Evolutionary conservation across 768 basidiomycete genomes (phyloP).

Genomic region (Mycena crocata): DNA sequence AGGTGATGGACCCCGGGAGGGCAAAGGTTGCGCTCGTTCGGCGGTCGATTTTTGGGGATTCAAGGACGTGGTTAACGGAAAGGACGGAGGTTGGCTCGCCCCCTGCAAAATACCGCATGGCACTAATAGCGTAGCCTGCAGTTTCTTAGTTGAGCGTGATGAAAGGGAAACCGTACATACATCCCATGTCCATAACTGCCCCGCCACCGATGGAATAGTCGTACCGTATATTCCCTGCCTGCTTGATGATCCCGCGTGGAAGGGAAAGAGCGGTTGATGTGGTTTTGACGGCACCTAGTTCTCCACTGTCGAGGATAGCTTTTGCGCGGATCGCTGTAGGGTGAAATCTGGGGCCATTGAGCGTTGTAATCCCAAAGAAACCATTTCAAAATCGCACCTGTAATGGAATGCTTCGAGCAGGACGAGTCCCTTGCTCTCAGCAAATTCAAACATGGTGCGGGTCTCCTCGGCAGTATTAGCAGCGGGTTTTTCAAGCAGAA

Average conservation of each 20-base stretch:
- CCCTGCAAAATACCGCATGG: conserved; percentile 60
- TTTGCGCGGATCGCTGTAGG: conserved; percentile 68
- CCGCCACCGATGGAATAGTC: conserved; percentile 70
- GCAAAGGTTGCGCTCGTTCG: conserved; percentile 43
- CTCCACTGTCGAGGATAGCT: conserved; percentile 65
- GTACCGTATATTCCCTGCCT: conserved; percentile 60
- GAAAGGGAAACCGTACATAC: conserved; percentile 40
- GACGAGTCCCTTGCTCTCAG: conserved; percentile 60
- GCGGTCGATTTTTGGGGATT: conserved; percentile 45
- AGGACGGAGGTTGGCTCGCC: conserved; percentile 56
- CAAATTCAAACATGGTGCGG: conserved; percentile 62
- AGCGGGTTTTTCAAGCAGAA: conserved; percentile 75
- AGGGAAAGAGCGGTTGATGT: conserved; percentile 54
- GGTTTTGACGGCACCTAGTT: conserved; percentile 63
- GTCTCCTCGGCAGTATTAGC: conserved; percentile 64
- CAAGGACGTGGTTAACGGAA: conserved; percentile 45
- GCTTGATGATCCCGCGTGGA: conserved; percentile 48
- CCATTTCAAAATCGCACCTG: conserved; percentile 46
- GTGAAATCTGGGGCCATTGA: conserved; percentile 64
- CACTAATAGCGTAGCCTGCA: conserved; percentile 61
- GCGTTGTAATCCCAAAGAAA: neutral
- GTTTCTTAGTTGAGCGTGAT: neutral
- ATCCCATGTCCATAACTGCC: conserved; percentile 72
- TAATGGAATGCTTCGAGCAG: conserved; percentile 74
- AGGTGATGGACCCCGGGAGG: conserved; percentile 48